Percentiles rank a stretch among this genome's conserved stretches.
Evolutionary conservation across 2,329 filamentous ascomycete species (phyloP).

Genomic region (Colletotrichum godetiae): DNA sequence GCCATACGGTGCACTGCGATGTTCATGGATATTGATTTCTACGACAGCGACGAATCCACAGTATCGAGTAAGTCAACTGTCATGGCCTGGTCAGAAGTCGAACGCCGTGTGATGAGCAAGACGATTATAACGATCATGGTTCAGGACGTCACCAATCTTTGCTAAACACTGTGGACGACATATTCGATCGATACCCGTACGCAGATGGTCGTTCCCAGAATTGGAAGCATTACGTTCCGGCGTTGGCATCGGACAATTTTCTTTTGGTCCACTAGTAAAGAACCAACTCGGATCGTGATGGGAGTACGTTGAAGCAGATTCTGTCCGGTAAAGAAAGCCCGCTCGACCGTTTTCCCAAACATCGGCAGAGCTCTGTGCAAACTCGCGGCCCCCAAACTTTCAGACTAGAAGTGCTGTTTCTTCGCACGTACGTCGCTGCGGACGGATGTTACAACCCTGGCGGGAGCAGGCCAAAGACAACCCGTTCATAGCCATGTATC

Average conservation of each 20-base stretch:
- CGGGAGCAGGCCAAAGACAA: background rate
- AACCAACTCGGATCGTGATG: background rate
- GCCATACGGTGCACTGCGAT: no score
- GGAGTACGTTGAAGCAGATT: background rate
- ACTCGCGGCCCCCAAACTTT: background rate
- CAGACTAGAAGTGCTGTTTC: background rate
- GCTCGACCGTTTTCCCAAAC: background rate
- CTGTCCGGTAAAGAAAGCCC: background rate
- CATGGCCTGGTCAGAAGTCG: no score
- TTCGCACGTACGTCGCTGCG: background rate
- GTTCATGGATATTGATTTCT: no score
- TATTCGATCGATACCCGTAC: background rate
- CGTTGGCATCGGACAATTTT: background rate
- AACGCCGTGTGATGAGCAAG: no score
- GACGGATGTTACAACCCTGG: background rate
- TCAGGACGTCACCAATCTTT: background rate
- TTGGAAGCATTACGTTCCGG: background rate
- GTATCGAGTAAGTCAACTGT: no score
- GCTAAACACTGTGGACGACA: background rate
- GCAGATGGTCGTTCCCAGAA: background rate
- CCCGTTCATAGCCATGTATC: background rate
- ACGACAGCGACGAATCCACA: no score
- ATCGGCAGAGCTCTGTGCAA: background rate
- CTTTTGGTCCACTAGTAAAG: background rate
- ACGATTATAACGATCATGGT: no score